Evolutionary conservation across 2,329 filamentous ascomycete genomes (phyloP), one percentile per base, ranked within the genome.

Genomic region (Zymoseptoria ardabiliae): DNA sequence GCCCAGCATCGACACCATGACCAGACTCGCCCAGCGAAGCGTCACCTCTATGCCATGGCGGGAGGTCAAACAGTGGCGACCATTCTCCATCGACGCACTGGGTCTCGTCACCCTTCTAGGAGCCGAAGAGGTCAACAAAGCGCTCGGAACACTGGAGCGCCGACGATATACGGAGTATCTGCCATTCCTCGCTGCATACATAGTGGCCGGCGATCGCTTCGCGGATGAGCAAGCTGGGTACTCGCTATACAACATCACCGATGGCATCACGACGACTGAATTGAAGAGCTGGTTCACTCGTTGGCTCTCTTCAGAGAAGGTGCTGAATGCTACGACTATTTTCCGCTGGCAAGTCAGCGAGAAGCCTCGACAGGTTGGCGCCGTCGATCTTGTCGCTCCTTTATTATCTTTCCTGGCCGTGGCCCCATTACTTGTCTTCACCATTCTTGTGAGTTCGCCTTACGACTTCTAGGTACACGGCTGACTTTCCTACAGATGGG

Each of bases 81-180:
- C 59, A 11, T 57, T 63, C 35, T 50, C 53, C 20, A 56, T 63
- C 21, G 61, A 63, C 48, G 61, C 61, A 11, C 57, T 61, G 10
- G 61, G 61, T 6, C 57, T 63, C 4, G 60, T 63, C 20, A 63
- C 62, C 5, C 49, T 63, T 3, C 51, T 63, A 4, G 62, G 62
- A 2, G 62, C 62, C 13, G 59, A 63, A 13, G 62, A 63, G 25
- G 60, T 63, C 3, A 57, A 58, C 20, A 41, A 28, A 23, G 48
- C 53, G 22, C 49, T 63, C 4, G 62, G 62, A 5, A 57, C 58
- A 25, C 45, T 63, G 22, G 51, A 60, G 22, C 54, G 53, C 5
- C 45, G 57, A 4, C 49, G 53, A 30, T 58, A 45, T 20, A 62
- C 62, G n/a, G 60, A 63, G 21, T 63, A 53, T 50, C 41, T 63